These are phyloP conservation scores for Phanerochaete sordida DNA, from an alignment of 768 basidiomycete species.

Conservation along the genomic window DNA sequence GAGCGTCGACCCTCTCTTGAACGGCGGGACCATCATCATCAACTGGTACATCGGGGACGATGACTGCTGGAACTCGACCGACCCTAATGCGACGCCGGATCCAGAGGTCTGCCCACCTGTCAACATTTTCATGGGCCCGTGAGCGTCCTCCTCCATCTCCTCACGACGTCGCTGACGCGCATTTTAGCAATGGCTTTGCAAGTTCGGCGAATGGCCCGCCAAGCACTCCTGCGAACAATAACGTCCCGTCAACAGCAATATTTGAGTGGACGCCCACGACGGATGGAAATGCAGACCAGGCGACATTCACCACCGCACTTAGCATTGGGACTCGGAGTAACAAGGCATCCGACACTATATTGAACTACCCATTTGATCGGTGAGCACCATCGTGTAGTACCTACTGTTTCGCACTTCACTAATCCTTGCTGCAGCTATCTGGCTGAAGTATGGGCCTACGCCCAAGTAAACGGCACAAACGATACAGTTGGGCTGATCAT, in stretches of 20 bases:
- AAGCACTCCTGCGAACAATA: not conserved
- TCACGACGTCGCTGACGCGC: not conserved
- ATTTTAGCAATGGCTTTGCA: not conserved
- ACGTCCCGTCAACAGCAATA: not conserved
- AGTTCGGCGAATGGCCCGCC: not conserved
- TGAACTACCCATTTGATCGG: not conserved
- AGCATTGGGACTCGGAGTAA: not conserved
- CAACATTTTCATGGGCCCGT: not conserved
- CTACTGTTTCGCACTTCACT: not conserved
- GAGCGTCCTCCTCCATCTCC: not conserved
- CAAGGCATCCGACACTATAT: not conserved
- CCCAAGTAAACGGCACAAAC: not conserved
- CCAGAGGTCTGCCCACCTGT: not conserved
- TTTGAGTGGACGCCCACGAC: not conserved
- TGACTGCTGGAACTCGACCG: not conserved
- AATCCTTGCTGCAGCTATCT: not conserved
- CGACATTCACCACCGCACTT: not conserved
- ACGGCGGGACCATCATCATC: not conserved
- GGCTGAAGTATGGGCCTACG: not conserved
- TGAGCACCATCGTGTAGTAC: not conserved
- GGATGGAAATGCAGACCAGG: not conserved
- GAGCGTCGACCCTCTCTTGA: not conserved
- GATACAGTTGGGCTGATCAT: not conserved
- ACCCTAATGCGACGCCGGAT: not conserved
- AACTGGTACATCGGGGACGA: not conserved